phyloP scores from a whole-genome alignment of 805 yeast genomes.

The Ogataea paraovalis region DNA sequence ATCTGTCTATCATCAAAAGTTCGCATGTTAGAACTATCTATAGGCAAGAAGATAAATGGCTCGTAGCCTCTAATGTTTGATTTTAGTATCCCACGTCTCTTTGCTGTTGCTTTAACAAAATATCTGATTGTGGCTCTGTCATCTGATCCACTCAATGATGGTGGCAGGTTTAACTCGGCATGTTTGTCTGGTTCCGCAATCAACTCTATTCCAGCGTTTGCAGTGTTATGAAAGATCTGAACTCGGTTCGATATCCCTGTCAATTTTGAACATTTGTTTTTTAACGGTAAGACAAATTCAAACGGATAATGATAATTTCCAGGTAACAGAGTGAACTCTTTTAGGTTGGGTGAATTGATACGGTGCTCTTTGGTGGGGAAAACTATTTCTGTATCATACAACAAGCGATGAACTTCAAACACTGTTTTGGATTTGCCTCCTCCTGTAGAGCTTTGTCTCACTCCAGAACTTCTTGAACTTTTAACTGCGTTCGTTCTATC shows the following conservation, averaged over 20 bases:
- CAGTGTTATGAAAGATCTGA: conserved; percentile 7
- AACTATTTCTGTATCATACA: conserved; percentile 46
- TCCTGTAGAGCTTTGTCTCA: background rate
- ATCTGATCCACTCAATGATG: conserved; percentile 22
- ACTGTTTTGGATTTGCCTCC: conserved; percentile 11
- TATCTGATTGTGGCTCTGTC: conserved; percentile 41
- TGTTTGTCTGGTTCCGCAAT: conserved; percentile 13
- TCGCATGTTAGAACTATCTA: conserved; percentile 30
- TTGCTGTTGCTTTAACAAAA: conserved; percentile 59
- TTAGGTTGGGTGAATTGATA: conserved; percentile 35
- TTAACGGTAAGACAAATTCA: conserved; percentile 40
- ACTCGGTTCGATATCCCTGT: conserved; percentile 11
- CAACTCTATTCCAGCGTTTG: conserved; percentile 10
- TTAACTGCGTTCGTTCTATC: conserved; percentile 2
- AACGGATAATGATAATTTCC: conserved; percentile 51
- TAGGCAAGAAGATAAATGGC: conserved; percentile 54
- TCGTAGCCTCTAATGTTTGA: conserved; percentile 42
- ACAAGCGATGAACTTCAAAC: conserved; percentile 40
- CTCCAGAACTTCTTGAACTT: background rate
- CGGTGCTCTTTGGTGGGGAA: conserved; percentile 51
- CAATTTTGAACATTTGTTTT: conserved; percentile 33
- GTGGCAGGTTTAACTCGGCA: conserved; percentile 21
- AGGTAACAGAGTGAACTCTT: conserved; percentile 45
- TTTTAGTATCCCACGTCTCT: conserved; percentile 45
- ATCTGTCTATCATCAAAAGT: conserved; percentile 35